Conservation (phyloP, 2,329 filamentous ascomycete species). For the Neoarthrinium moseri region DNA sequence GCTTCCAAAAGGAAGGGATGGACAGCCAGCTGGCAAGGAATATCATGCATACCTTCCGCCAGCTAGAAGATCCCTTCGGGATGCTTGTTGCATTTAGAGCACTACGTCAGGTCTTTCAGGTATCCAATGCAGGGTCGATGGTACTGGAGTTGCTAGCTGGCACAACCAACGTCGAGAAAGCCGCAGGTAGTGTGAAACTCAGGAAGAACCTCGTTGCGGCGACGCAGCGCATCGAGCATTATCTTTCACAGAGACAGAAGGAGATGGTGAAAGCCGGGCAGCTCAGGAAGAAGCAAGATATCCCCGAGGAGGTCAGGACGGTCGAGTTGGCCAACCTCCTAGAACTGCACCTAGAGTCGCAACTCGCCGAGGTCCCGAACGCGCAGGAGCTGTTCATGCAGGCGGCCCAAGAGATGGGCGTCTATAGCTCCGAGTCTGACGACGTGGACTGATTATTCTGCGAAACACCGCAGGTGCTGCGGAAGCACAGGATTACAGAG, state of each 20-base stretch:
- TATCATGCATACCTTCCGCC: slow-evolving; percentile 50
- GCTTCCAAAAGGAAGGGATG: slow-evolving; percentile 42
- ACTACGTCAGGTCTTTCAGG: slow-evolving; percentile 41
- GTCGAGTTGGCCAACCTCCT: slow-evolving; percentile 43
- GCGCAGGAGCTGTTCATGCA: slow-evolving; percentile 25
- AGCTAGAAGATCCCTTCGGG: slow-evolving; percentile 41
- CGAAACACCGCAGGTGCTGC: too few species aligned
- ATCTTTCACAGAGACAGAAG: slow-evolving; percentile 26
- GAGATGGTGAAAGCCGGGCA: slow-evolving; percentile 23
- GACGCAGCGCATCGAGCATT: slow-evolving; percentile 41
- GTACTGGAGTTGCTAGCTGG: slow-evolving; percentile 46
- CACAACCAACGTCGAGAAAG: slow-evolving; percentile 37
- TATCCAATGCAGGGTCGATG: slow-evolving; percentile 43
- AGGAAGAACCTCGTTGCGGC: slow-evolving; percentile 40
- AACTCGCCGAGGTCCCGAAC: slow-evolving; percentile 15
- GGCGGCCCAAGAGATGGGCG: slow-evolving; percentile 42
- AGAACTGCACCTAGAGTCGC: slow-evolving; percentile 34
- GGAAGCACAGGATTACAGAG: too few species aligned
- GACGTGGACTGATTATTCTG: background rate
- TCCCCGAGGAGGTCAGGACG: slow-evolving; percentile 34
- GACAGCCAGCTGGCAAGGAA: slow-evolving; percentile 47
- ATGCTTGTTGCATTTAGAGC: slow-evolving; percentile 44
- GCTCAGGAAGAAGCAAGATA: slow-evolving; percentile 26
- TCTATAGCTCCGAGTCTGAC: slow-evolving; percentile 20
- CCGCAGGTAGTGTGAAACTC: slow-evolving; percentile 38